phyloP scores from a whole-genome alignment of 1,139 yeast species.

The Pneumocystis murina region DNA sequence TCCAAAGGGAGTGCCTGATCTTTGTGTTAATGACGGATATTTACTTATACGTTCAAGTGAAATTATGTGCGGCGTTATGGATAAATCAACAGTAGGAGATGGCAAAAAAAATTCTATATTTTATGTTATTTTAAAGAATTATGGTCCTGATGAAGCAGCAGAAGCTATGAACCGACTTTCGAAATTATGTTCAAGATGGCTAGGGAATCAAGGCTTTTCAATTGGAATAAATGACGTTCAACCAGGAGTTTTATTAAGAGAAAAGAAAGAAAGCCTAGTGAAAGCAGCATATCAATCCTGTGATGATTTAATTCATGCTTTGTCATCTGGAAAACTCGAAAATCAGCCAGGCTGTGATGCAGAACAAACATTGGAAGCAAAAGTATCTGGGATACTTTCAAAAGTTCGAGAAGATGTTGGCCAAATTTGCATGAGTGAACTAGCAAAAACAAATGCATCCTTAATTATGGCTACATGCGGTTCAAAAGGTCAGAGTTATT shows the following conservation, averaged over 20 bases:
- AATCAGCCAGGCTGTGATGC: slow-evolving; percentile 99
- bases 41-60: slow-evolving; percentile 82
- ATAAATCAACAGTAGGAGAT: slow-evolving; percentile 88
- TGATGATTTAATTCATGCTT: slow-evolving; percentile 73
- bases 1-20: slow-evolving; percentile 62
- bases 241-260: slow-evolving; percentile 65
- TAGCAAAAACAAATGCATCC: slow-evolving; percentile 86
- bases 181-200: slow-evolving; percentile 81
- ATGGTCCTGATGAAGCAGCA: slow-evolving; percentile 92
- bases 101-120: slow-evolving; percentile 96
- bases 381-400: slow-evolving; percentile 87
- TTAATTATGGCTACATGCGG: slow-evolving; percentile 99
- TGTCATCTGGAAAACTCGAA: slow-evolving; percentile 75
- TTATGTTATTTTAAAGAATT: slow-evolving; percentile 85
- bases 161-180: slow-evolving; percentile 98
- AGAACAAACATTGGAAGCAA: slow-evolving; percentile 94
- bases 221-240: slow-evolving; percentile 97
- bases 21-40: slow-evolving; percentile 96
- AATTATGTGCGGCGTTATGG: slow-evolving; percentile 89
- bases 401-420: slow-evolving; percentile 99
- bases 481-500: slow-evolving; percentile 43
- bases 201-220: slow-evolving; percentile 92
- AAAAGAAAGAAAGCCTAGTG: slow-evolving; percentile 74
- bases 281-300: slow-evolving; percentile 83
- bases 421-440: slow-evolving; percentile 85